These are phyloP conservation scores for Cyclotella choctawhatcheeana DNA, from an alignment of 108 stramenopile species.

Conservation along the genomic window DNA sequence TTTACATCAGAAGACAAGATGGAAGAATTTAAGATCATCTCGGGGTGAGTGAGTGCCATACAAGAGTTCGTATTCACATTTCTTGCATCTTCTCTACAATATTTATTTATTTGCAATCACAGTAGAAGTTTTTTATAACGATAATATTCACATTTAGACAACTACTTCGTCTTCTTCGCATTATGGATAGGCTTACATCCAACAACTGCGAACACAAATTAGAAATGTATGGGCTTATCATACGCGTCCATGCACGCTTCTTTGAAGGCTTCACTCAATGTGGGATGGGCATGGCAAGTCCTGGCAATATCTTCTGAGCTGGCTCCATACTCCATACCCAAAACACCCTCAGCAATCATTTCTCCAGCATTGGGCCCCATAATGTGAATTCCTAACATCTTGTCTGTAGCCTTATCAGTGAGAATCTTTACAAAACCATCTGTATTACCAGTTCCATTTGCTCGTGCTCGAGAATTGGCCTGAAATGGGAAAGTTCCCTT, in stretches of 20 bases:
- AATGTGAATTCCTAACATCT: slow-evolving; percentile 97
- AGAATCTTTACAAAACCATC: slow-evolving; percentile 99
- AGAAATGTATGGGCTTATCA: slow-evolving; percentile 98
- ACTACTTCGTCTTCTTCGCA: too few species aligned
- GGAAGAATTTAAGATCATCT: too few species aligned
- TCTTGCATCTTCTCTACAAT: too few species aligned
- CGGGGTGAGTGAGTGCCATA: too few species aligned
- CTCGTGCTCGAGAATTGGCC: slow-evolving; percentile 93
- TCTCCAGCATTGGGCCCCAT: slow-evolving; percentile 99
- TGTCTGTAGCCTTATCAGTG: slow-evolving; percentile 95
- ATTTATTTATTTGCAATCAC: too few species aligned
- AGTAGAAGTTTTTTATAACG: too few species aligned
- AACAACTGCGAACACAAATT: slow-evolving; percentile 15
- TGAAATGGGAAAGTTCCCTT: slow-evolving; percentile 96
- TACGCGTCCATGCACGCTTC: slow-evolving; percentile 99
- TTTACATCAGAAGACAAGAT: too few species aligned
- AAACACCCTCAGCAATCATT: slow-evolving; percentile 99
- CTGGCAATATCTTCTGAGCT: slow-evolving; percentile 99
- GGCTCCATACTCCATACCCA: slow-evolving; percentile 99
- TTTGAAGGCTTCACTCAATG: slow-evolving; percentile 98
- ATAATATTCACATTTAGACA: too few species aligned
- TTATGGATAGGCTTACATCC: neutral
- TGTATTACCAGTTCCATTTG: slow-evolving; percentile 91
- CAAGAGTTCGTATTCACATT: too few species aligned
- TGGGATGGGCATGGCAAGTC: slow-evolving; percentile 99